A percentile compares a stretch with the other conserved stretches of the same genome.
These are phyloP conservation scores for Baudoinia panamericana DNA, from an alignment of 495 filamentous ascomycete species.

Conservation along the genomic window DNA sequence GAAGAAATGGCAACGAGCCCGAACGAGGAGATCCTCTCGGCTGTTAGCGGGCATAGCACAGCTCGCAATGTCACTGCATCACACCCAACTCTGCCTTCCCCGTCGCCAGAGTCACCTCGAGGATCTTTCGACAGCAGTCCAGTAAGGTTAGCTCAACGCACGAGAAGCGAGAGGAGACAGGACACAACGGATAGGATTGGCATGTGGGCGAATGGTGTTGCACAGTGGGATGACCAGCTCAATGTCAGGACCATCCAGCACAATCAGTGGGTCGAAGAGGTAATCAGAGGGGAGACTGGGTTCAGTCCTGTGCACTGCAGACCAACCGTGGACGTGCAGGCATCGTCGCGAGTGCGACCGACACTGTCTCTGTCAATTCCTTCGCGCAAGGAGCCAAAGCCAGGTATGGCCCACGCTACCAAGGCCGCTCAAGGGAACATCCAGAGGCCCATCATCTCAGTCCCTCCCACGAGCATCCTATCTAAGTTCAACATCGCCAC, in stretches of 20 bases:
- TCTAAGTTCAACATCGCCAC: constrained; percentile 4
- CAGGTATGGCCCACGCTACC: not conserved
- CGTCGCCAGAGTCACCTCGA: too few relatives aligned
- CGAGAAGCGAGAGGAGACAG: constrained; percentile 10
- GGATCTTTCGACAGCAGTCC: too few relatives aligned
- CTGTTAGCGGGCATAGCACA: constrained; percentile 12
- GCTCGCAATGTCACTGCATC: too few relatives aligned
- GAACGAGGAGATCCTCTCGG: constrained; percentile 25
- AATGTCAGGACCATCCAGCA: not conserved
- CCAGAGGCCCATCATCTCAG: not conserved
- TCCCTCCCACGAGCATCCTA: constrained; percentile 6
- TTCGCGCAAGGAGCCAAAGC: not conserved
- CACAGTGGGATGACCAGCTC: constrained; percentile 23
- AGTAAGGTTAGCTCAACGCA: constrained; percentile 6
- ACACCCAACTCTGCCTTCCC: too few relatives aligned
- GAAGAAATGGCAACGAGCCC: constrained; percentile 26
- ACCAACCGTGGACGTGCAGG: not conserved
- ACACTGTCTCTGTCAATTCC: constrained; percentile 6
- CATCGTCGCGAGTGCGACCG: not conserved
- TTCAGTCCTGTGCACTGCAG: constrained; percentile 4
- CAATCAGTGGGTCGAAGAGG: constrained; percentile 4
- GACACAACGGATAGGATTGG: constrained; percentile 21
- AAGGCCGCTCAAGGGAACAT: constrained; percentile 1
- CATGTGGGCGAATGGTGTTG: constrained; percentile 25
- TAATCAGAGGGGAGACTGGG: constrained; percentile 3